Evolutionary conservation across 805 yeast genomes (phyloP).

Genomic region (Kodamaea nitidulidarum): DNA sequence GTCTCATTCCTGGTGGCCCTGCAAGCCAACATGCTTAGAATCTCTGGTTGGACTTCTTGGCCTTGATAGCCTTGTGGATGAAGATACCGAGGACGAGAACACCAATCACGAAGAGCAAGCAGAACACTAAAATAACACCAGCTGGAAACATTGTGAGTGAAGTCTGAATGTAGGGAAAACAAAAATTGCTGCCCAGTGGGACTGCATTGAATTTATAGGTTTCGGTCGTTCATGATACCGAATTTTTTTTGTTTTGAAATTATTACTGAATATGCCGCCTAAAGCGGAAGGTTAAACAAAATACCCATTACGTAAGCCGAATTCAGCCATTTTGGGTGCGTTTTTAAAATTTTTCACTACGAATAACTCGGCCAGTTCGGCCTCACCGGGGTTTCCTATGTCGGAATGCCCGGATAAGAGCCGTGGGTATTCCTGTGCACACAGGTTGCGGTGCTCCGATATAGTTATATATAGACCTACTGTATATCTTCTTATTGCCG

Average conservation of each 20-base stretch:
- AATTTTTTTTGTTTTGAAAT: conserved; percentile 7
- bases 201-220: conserved; percentile 9
- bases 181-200: conserved; percentile 6
- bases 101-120: conserved; percentile 48
- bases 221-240: conserved; percentile 3
- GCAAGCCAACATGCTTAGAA: conserved; percentile 20
- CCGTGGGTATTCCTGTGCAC: not conserved
- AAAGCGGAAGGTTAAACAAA: conserved; percentile 2
- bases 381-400: not conserved
- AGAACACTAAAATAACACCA: conserved; percentile 71
- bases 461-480: not conserved
- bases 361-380: conserved; percentile 3
- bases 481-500: not conserved
- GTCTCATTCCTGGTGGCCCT: conserved; percentile 1
- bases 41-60: conserved; percentile 41
- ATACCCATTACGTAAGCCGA: conserved; percentile 1
- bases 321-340: conserved; percentile 1
- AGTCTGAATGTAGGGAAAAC: conserved; percentile 7
- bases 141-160: conserved; percentile 54
- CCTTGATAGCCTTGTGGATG: conserved; percentile 39
- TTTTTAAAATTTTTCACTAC: conserved; percentile 1
- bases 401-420: conserved; percentile 1
- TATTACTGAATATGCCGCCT: not conserved
- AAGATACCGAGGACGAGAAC: conserved; percentile 31
- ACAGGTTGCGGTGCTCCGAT: too few relatives aligned